phyloP scores from a whole-genome alignment of 2,329 filamentous ascomycete species.

The Aureobasidium mangrovei region DNA sequence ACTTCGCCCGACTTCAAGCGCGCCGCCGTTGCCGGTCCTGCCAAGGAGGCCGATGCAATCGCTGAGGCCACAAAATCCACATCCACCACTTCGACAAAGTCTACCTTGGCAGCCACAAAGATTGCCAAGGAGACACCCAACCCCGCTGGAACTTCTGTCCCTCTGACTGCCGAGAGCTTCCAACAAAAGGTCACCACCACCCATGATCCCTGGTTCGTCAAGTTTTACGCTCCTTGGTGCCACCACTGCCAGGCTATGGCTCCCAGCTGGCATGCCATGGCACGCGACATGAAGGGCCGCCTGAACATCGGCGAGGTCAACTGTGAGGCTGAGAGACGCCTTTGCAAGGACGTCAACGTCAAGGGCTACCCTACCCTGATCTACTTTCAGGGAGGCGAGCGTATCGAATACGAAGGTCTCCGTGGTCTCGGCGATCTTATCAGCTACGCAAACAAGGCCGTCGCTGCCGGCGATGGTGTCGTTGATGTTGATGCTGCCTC shows the following conservation, averaged over 20 bases:
- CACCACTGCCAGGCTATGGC: conserved; percentile 89
- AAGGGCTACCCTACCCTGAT: conserved; percentile 78
- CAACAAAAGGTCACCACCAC: conserved; percentile 77
- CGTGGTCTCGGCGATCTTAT: conserved; percentile 86
- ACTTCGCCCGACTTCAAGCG: conserved; percentile 30
- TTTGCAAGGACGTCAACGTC: conserved; percentile 87
- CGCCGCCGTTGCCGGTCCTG: conserved; percentile 24
- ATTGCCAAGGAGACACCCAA: conserved; percentile 55
- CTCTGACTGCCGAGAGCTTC: conserved; percentile 77
- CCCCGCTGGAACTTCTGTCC: conserved; percentile 61
- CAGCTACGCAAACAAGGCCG: conserved; percentile 75
- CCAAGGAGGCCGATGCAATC: conserved; percentile 15
- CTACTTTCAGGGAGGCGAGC: conserved; percentile 86
- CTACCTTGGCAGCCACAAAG: conserved; percentile 37
- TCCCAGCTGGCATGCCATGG: conserved; percentile 81
- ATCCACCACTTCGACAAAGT: conserved; percentile 32
- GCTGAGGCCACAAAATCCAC: conserved; percentile 22
- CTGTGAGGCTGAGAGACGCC: conserved; percentile 71
- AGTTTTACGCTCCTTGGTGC: conserved; percentile 98
- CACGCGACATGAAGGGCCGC: conserved; percentile 79
- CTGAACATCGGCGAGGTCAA: conserved; percentile 95
- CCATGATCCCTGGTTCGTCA: conserved; percentile 93
- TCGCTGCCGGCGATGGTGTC: conserved; percentile 67
- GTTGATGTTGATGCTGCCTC: conserved; percentile 67
- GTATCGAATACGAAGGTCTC: conserved; percentile 86